Percentiles rank a stretch among this genome's conserved stretches.
Evolutionary conservation across 2,329 filamentous ascomycete species (phyloP).

Genomic region (Aspergillus cejpii): DNA sequence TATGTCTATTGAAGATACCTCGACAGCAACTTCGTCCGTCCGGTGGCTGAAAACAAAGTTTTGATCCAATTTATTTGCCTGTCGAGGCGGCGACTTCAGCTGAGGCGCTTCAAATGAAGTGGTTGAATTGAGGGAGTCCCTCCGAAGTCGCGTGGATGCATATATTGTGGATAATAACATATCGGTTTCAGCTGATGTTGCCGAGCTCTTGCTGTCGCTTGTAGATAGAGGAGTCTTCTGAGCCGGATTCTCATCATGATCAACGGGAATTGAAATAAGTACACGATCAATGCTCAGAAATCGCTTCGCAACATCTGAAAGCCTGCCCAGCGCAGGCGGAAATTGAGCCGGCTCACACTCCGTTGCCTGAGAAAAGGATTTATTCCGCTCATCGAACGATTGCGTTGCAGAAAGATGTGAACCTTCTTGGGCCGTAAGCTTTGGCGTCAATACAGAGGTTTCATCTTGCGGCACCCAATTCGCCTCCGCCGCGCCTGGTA

Average conservation of each 20-base stretch:
- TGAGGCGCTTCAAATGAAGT: constrained; percentile 9
- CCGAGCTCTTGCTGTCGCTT: constrained; percentile 19
- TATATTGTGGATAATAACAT: constrained; percentile 21
- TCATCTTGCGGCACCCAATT: constrained; percentile 11
- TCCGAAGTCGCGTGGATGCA: constrained; percentile 17
- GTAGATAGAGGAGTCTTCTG: constrained; percentile 7
- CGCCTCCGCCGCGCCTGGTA: constrained; percentile 1
- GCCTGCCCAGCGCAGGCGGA: constrained; percentile 17
- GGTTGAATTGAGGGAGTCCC: constrained; percentile 15
- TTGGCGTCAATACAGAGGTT: constrained; percentile 25
- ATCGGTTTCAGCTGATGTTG: constrained; percentile 16
- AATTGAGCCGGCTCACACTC: constrained; percentile 15
- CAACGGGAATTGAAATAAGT: constrained; percentile 31
- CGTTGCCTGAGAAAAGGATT: constrained; percentile 8
- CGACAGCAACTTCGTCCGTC: constrained; percentile 23
- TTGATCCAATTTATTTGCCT: constrained; percentile 5
- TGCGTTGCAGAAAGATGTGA: constrained; percentile 12
- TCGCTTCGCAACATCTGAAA: constrained; percentile 29
- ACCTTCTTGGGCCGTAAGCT: constrained; percentile 18
- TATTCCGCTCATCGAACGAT: constrained; percentile 2
- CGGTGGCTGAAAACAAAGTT: background rate
- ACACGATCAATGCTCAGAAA: constrained; percentile 33
- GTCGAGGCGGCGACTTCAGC: constrained; percentile 2
- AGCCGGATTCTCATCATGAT: constrained; percentile 7
- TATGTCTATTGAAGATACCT: constrained; percentile 27